Base-by-base conservation (phyloP, 2,329 filamentous ascomycete species). In the Trichothecium roseum region DNA sequence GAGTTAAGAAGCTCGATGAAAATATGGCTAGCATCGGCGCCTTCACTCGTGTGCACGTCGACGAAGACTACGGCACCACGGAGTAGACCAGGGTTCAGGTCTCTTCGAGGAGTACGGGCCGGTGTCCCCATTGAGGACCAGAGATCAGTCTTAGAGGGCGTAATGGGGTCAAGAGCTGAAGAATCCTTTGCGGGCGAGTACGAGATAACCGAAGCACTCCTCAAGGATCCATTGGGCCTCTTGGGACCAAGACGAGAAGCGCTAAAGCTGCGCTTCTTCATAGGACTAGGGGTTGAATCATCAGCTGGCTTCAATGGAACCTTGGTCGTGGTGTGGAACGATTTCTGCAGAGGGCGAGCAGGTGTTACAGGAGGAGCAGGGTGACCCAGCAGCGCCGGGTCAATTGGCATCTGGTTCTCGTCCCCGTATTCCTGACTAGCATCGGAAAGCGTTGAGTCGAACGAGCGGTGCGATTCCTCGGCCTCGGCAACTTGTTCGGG, bases 41-140 rank as follows among this genome's bases (percentile, higher is more conserved):
- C 86, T 48, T 91, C 83, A 8, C 74, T 82, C 1, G 84, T 88
- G 51, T 85, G 76, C 3, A 93, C 84, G 54, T 94, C 86, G 2
- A 91, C 83, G 51, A 79, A 86, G 4, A 91, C 82, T 3, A 86
- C 74, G 13, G 78, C 82, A 2, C 85, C 86, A 15, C 71, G 68
- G 3, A 89, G 66, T 4, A 83, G 54, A 1, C 54, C 50, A 4
- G 66, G 56, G 43, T 75, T 62, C 8, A 77, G 44, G 36, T 78
- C 68, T 2, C 62, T 62, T 5, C 69, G 66, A 15, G 73, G 69
- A 16, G 72, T 76, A 26, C 69, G 68, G 3, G 66, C 67, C 3
- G 74, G 74, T 0, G 73, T 78, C 12, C 64, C 72, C 22, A 66
- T 53, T 0, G 60, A 65, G 4, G 72, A 72, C 72, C 72, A 78